Percentiles rank a stretch among this genome's conserved stretches.
phyloP scores from a whole-genome alignment of 208 protist genomes.

The Leptomonas pyrrhocoris region DNA sequence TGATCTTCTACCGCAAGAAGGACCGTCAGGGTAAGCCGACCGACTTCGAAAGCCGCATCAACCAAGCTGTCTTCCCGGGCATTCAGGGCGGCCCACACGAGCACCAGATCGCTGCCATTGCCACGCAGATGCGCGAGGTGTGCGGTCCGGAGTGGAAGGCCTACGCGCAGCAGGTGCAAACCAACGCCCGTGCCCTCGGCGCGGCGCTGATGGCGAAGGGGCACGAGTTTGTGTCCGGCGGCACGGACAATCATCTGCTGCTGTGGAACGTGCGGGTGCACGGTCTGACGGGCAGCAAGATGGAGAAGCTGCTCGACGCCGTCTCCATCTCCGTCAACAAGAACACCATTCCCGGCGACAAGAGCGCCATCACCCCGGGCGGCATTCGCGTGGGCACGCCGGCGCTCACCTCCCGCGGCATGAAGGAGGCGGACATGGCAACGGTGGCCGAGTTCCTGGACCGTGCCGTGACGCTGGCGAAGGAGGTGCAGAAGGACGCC shows the following conservation, averaged over 20 bases:
- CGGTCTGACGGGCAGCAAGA: constrained; percentile 94
- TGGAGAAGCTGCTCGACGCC: constrained; percentile 95
- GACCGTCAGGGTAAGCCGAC: constrained; percentile 67
- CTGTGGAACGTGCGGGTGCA: constrained; percentile 97
- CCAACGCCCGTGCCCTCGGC: constrained; percentile 90
- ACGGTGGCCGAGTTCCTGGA: constrained; percentile 92
- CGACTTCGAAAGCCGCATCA: constrained; percentile 94
- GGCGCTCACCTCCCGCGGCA: constrained; percentile 95
- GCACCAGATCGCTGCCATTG: constrained; percentile 97
- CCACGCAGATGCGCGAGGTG: constrained; percentile 96
- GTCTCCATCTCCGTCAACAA: constrained; percentile 97
- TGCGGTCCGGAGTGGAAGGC: constrained; percentile 91
- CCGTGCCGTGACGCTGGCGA: constrained; percentile 77
- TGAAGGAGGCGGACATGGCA: constrained; percentile 92
- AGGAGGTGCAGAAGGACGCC: constrained; percentile 69
- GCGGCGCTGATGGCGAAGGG: constrained; percentile 79
- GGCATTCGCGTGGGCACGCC: constrained; percentile 96
- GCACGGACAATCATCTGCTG: constrained; percentile 98
- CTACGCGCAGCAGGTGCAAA: constrained; percentile 93
- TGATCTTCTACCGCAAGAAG: constrained; percentile 98
- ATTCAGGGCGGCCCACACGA: constrained; percentile 99
- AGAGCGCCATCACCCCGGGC: constrained; percentile 90
- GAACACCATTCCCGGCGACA: constrained; percentile 97
- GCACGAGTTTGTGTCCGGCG: constrained; percentile 94
- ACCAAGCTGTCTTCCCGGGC: constrained; percentile 98